Evolutionary conservation across 352 stramenopile species (phyloP).

Genomic region (Globisporangium iwayamae): DNA sequence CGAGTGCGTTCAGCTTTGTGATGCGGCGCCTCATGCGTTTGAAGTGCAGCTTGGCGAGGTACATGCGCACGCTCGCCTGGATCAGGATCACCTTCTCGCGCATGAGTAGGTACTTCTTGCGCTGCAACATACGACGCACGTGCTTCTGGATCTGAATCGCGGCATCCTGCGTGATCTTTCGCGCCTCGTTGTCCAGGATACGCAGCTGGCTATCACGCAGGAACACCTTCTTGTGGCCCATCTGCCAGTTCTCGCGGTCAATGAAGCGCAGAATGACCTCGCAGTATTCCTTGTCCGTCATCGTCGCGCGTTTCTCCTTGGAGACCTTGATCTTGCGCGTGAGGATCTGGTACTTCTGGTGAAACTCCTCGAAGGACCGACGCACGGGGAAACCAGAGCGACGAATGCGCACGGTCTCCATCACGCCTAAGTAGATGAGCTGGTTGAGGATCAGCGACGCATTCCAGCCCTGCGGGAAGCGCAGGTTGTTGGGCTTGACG

Average conservation of each 20-base stretch:
- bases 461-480: constrained; percentile 85
- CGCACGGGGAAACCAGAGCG: constrained; percentile 85
- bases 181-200: constrained; percentile 77
- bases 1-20: constrained; percentile 66
- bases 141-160: constrained; percentile 79
- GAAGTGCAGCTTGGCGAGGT: constrained; percentile 51
- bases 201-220: constrained; percentile 81
- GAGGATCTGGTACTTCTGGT: constrained; percentile 87
- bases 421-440: constrained; percentile 87
- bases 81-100: constrained; percentile 59
- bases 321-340: constrained; percentile 59
- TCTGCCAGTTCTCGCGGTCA: constrained; percentile 82
- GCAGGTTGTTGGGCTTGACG: constrained; percentile 91
- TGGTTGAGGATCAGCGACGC: constrained; percentile 85
- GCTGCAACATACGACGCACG: constrained; percentile 58
- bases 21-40: constrained; percentile 49
- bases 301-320: constrained; percentile 41
- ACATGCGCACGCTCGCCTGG: constrained; percentile 71
- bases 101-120: constrained; percentile 59
- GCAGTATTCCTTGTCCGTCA: constrained; percentile 79
- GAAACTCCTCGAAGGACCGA: constrained; percentile 81
- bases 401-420: constrained; percentile 89
- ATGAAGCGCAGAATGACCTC: constrained; percentile 81
- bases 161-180: constrained; percentile 84
- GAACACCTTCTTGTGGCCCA: constrained; percentile 89